Conservation (phyloP, 176 grass and related monocot species). For the Miscanthus lutarioriparius region DNA sequence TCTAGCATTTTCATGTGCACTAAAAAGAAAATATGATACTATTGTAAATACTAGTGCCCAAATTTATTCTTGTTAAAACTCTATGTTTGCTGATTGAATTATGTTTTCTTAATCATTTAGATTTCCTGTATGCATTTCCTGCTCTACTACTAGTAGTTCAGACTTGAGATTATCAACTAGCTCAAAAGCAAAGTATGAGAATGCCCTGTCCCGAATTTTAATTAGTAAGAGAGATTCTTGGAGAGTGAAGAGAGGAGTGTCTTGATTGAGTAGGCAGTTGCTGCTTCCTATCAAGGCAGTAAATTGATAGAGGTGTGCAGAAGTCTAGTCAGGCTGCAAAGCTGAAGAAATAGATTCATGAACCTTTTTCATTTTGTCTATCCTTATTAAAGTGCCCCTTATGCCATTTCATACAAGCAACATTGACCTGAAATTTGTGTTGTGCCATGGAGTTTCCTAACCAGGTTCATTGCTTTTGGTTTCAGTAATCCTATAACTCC, state of each 20-base stretch:
- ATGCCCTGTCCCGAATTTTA: neutral
- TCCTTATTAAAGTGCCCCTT: neutral
- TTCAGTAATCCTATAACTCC: neutral
- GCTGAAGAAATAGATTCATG: neutral
- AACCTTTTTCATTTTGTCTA: neutral
- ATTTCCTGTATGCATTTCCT: neutral
- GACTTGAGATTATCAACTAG: neutral
- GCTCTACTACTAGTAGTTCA: neutral
- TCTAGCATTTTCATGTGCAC: neutral
- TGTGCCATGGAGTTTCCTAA: neutral
- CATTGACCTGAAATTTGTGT: neutral
- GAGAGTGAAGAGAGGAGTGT: neutral
- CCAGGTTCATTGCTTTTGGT: neutral
- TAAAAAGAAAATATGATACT: neutral
- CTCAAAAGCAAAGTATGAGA: neutral
- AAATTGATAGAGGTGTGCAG: neutral
- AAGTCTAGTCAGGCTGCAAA: neutral
- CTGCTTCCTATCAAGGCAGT: neutral
- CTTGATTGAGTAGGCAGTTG: neutral
- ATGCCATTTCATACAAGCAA: neutral
- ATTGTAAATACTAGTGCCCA: neutral
- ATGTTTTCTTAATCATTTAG: neutral
- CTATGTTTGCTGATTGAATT: neutral
- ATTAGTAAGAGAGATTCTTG: neutral
- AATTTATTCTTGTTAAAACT: neutral